Conservation (phyloP, 352 stramenopile species). For the Phytophthora rubi region DNA sequence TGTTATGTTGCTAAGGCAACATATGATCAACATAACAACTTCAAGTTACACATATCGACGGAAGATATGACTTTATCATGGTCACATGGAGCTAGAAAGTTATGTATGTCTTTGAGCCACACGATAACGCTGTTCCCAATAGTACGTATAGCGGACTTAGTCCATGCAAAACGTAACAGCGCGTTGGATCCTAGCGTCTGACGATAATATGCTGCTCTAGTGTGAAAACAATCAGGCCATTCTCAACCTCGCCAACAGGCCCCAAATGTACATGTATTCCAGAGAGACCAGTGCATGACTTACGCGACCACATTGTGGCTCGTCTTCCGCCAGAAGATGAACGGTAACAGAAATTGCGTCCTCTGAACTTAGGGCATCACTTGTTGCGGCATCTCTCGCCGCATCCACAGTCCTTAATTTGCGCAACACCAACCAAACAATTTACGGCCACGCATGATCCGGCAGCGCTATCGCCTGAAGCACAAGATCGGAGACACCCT, state of each 20-base stretch:
- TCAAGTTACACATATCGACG: not conserved
- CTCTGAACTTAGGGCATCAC: not conserved
- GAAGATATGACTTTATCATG: not conserved
- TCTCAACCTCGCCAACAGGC: not conserved
- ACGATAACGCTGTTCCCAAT: not conserved
- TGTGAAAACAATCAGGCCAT: not conserved
- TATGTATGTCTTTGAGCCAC: too few species aligned
- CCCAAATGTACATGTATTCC: not conserved
- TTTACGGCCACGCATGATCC: constrained; percentile 16
- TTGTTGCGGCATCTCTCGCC: too few species aligned
- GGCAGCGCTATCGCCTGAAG: constrained; percentile 28
- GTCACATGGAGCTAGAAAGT: not conserved
- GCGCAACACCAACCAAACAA: not conserved
- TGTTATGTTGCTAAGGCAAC: not conserved
- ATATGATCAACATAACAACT: not conserved
- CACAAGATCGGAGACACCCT: constrained; percentile 40
- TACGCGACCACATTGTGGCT: not conserved
- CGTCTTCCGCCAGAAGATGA: not conserved
- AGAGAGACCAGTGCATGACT: not conserved
- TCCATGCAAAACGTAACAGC: not conserved
- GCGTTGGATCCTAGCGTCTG: not conserved
- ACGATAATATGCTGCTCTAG: not conserved
- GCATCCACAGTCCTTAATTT: not conserved
- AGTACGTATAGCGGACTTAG: not conserved
- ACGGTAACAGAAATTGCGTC: not conserved